Percentiles rank a stretch among this genome's conserved stretches.
Conservation (phyloP, 139 green algal genomes). For the Raphidocelis subcapitata region DNA sequence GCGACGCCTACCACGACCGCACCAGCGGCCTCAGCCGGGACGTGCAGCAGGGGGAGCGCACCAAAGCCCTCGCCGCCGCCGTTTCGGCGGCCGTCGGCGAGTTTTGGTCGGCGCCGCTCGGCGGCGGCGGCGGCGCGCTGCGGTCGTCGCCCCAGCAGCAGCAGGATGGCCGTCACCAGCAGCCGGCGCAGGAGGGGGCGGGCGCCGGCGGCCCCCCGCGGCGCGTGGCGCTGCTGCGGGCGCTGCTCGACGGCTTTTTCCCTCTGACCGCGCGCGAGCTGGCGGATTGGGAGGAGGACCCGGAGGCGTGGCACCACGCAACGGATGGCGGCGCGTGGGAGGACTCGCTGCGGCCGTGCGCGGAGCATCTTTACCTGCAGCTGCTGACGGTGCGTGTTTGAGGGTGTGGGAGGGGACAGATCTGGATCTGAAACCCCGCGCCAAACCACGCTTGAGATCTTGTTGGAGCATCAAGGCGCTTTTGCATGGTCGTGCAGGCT, state of each 20-base stretch:
- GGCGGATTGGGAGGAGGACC: conserved; percentile 59
- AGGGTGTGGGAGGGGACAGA: too few species aligned
- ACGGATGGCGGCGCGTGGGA: conserved; percentile 13
- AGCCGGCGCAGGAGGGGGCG: not conserved
- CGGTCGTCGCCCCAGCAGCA: too few species aligned
- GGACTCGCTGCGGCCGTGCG: conserved; percentile 67
- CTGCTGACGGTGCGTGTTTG: conserved; percentile 53
- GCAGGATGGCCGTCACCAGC: not conserved
- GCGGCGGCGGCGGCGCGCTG: not conserved
- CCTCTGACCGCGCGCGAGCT: conserved; percentile 63
- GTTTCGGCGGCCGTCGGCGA: conserved; percentile 5
- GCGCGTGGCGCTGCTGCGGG: conserved; percentile 33
- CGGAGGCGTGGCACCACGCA: conserved; percentile 74
- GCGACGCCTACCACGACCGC: conserved; percentile 30
- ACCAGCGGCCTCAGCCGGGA: not conserved
- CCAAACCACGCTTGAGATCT: too few species aligned
- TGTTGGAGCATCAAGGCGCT: too few species aligned
- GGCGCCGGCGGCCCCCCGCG: not conserved
- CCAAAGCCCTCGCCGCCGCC: conserved; percentile 9
- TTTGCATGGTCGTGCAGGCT: too few species aligned
- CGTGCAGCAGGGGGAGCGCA: not conserved
- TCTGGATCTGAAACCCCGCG: too few species aligned
- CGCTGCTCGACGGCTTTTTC: conserved; percentile 48
- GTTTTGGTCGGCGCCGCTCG: conserved; percentile 20
- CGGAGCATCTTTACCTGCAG: conserved; percentile 61